Evolutionary conservation across 2,329 filamentous ascomycete species (phyloP), one percentile per base, ranked within the genome.

Genomic region (Zalaria sp.): DNA sequence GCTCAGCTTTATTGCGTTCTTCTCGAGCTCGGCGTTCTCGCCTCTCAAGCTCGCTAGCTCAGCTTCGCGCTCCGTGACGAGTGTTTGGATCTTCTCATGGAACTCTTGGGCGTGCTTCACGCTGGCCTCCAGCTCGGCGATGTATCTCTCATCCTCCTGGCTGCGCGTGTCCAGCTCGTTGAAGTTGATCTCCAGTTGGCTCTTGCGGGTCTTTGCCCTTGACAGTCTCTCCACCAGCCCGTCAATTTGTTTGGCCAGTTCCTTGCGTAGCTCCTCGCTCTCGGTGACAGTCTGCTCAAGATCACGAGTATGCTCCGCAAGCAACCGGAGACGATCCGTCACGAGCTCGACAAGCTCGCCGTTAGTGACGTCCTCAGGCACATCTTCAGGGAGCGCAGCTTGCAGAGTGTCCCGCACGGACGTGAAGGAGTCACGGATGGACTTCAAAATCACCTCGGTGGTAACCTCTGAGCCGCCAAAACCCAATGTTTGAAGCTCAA

Each of bases 401-500:
- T 67, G 61, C 18, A 68, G 49, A 28, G 55, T 52, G 8, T 58
- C 55, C 36, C 66, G 66, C 11, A 63, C 53, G 8, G 53, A 44
- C 6, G 57, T 55, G 40, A 69, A 66, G n/a, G 58, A 57, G 37
- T 60, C 57, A 25, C 65, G 64, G 37, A 69, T 57, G 40, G 56
- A 57, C 25, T 51, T 46, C 18, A 69, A 47, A 25, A 69, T 60
- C 25, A 40, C 46, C 9, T 55, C 49, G 25, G 54, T 50, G 5
- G 51, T 52, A 10, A 56, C 49, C 10, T 60, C 58, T 1, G 53
- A 49, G 9, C 54, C 51, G 27, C 49, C 53, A 45, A 68, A 61
- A 26, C 64, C 59, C 11, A 69, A 57, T 27, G 61, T 61, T 42
- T 63, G 55, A 3, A 69, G 52, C 45, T 68, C 63, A 25, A 69